Percentiles rank a stretch among this genome's conserved stretches.
Evolutionary conservation across 2,329 filamentous ascomycete species (phyloP).

Genomic region (Talaromyces marneffei): DNA sequence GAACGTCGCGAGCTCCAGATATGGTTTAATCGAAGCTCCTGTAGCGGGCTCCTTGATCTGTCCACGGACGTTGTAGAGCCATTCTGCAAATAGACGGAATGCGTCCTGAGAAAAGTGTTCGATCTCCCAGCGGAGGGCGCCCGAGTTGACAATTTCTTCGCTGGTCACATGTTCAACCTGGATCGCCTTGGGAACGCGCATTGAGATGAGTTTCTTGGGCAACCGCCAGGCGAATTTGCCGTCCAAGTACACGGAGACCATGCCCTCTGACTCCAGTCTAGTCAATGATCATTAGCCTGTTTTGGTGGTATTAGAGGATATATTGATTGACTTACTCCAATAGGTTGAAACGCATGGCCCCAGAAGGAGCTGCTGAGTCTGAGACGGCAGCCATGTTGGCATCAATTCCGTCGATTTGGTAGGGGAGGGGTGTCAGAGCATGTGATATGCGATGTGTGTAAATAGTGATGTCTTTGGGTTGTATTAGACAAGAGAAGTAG

Average conservation of each 20-base stretch:
- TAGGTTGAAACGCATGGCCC: background rate
- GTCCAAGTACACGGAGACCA: conserved; percentile 5
- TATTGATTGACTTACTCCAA: background rate
- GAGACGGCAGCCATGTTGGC: background rate
- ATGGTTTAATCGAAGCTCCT: background rate
- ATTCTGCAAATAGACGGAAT: conserved; percentile 4
- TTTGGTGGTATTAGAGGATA: no score
- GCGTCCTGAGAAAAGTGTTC: background rate
- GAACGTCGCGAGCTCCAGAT: background rate
- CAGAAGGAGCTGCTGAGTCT: no score
- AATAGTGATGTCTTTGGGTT: no score
- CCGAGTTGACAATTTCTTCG: background rate
- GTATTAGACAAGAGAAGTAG: no score
- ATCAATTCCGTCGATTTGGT: background rate
- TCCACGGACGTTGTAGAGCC: conserved; percentile 6
- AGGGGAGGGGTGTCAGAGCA: no score
- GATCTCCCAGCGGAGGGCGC: conserved; percentile 1
- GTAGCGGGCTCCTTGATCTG: background rate
- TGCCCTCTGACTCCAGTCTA: conserved; percentile 8
- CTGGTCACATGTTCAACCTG: background rate
- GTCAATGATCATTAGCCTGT: background rate
- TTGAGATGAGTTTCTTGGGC: background rate
- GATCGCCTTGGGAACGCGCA: background rate
- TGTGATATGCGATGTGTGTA: no score
- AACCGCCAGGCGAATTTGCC: conserved; percentile 9